Percentiles rank a stretch among this genome's conserved stretches.
Conservation (phyloP, 1,139 yeast species). For the Candida pseudocylindracea region DNA sequence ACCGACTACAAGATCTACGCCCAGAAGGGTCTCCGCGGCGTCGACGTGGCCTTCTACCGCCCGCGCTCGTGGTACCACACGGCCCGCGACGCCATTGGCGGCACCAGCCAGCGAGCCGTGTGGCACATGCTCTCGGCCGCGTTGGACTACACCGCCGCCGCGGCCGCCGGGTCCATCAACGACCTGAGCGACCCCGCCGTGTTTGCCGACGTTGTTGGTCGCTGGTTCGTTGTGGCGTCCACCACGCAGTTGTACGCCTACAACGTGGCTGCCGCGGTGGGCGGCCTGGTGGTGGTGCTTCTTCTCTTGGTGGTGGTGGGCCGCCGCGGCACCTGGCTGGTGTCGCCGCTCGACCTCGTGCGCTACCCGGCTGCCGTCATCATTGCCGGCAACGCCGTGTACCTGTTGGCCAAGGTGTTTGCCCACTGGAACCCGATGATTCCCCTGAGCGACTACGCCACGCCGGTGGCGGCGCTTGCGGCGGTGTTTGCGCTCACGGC, state of each 20-base stretch:
- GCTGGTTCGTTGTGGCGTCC: conserved; percentile 33
- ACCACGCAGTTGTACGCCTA: conserved; percentile 19
- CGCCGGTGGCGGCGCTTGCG: conserved; percentile 15
- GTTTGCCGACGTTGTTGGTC: conserved; percentile 13
- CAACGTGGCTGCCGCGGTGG: conserved; percentile 23
- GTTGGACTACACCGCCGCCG: conserved; percentile 22
- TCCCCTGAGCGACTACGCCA: conserved; percentile 28
- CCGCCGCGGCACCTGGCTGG: conserved; percentile 13
- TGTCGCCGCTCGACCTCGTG: background rate
- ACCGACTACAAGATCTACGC: conserved; percentile 68
- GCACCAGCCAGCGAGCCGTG: conserved; percentile 39
- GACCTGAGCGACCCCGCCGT: background rate
- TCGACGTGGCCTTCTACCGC: conserved; percentile 39
- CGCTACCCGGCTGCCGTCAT: too few species aligned
- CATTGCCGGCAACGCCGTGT: conserved; percentile 7
- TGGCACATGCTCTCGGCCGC: conserved; percentile 70
- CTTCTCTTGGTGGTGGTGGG: conserved; percentile 23
- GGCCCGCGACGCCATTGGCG: conserved; percentile 40
- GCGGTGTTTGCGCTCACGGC: conserved; percentile 11
- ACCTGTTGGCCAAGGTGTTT: conserved; percentile 13
- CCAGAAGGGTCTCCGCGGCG: conserved; percentile 49
- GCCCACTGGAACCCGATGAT: conserved; percentile 25
- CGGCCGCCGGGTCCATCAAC: background rate
- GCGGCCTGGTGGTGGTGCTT: conserved; percentile 30
- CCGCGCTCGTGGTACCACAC: conserved; percentile 82